A percentile compares a stretch with the other conserved stretches of the same genome.
These are phyloP conservation scores for Alternaria sp. DNA, from an alignment of 2,329 filamentous ascomycete genomes.

Conservation along the genomic window DNA sequence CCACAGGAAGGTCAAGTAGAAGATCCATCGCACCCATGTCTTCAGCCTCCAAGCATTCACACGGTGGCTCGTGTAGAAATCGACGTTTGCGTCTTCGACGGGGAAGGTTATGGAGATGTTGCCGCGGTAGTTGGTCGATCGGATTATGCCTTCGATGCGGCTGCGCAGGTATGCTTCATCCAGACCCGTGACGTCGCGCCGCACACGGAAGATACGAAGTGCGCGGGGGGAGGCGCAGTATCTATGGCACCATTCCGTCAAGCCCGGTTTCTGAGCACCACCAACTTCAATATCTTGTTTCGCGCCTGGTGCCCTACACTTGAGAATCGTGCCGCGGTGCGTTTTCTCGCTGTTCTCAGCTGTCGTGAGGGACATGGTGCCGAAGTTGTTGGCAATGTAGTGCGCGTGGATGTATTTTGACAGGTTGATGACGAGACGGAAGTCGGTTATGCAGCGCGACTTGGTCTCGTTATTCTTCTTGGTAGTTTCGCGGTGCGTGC, in stretches of 20 bases:
- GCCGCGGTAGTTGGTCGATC: slow-evolving; percentile 72
- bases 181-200: slow-evolving; percentile 63
- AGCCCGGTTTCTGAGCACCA: slow-evolving; percentile 47
- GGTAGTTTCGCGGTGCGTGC: slow-evolving; percentile 45
- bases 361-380: slow-evolving; percentile 46
- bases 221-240: slow-evolving; percentile 66
- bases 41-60: slow-evolving; percentile 71
- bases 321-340: slow-evolving; percentile 68
- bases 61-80: slow-evolving; percentile 68
- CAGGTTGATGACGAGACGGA: slow-evolving; percentile 46
- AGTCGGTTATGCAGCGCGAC: slow-evolving; percentile 45
- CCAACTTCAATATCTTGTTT: slow-evolving; percentile 57
- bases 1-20: slow-evolving; percentile 71
- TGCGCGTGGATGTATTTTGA: slow-evolving; percentile 35
- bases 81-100: slow-evolving; percentile 61
- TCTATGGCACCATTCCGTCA: slow-evolving; percentile 71
- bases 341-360: slow-evolving; percentile 66
- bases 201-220: slow-evolving; percentile 60
- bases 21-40: slow-evolving; percentile 68
- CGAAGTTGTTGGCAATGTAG: slow-evolving; percentile 16
- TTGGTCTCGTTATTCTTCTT: slow-evolving; percentile 46
- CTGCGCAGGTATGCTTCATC: slow-evolving; percentile 62
- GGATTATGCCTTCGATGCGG: slow-evolving; percentile 64
- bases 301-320: slow-evolving; percentile 57
- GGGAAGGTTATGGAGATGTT: slow-evolving; percentile 66